Base-by-base conservation (phyloP, 2,329 filamentous ascomycete genomes). In the Pleurostoma richardsiae region DNA sequence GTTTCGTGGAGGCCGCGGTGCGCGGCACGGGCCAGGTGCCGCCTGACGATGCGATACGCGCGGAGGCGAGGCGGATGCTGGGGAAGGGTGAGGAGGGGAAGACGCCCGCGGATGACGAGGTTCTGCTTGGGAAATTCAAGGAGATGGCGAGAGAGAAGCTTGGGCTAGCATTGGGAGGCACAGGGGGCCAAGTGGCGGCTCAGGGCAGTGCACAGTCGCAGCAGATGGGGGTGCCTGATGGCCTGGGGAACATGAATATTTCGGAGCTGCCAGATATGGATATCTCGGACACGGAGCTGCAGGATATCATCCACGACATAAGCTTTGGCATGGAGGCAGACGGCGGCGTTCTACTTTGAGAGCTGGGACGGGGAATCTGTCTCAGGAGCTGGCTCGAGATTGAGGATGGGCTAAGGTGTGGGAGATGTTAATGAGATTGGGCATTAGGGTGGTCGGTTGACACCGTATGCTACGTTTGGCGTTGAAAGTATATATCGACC, bases 91-190 rank as follows among this genome's bases (percentile, higher is more conserved):
- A 52, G 43, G 39, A 68, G 30, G 56, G 66, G 4, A 56, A 54
- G 4, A 83, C 80, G 1, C 64, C 79, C 5, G 79, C 77, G 1
- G 80, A 84, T 41, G 77, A 83, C 53, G 53, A 59, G 0, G 63
- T 69, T 3, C 60, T 83, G 19, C 59, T 83, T 44, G 66, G 60
- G 27, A 79, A 76, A 57, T 83, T 83, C 63, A 77, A 73, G 62
- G 60, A 62, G 2, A 66, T 73, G 55, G 64, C 78, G 52, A 52
- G 55, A 36, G 55, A 58, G 38, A 64, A 62, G 46, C 36, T 65
- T 40, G 54, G 54, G 5, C 40, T 48, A 30, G 30, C 31, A 11
- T 41, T 39, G n/a, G 38, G 38, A 29, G 26, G 26, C 30, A 39
- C 40, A 10, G 26, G 44, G 28, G 28, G 10, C 38, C 39, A 45